phyloP scores from a whole-genome alignment of 192 early-diverging fungal genomes.

The Coemansia sp. region DNA sequence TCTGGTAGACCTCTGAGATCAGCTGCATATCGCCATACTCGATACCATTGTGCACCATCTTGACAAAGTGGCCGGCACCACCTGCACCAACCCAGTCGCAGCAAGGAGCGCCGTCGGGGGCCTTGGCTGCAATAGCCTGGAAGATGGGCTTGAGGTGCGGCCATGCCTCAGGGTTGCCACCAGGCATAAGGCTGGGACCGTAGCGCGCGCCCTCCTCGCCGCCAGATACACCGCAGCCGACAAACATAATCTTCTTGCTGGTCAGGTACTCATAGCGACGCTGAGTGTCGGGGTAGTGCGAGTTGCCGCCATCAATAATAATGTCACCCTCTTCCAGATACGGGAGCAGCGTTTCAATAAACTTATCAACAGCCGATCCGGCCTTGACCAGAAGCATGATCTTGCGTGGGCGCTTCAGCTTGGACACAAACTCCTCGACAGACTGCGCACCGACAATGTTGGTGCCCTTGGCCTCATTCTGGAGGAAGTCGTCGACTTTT shows the following conservation, averaged over 20 bases:
- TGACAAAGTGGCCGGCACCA: conserved; percentile 98
- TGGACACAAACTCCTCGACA: conserved; percentile 89
- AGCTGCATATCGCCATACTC: conserved; percentile 99
- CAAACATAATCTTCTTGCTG: conserved; percentile 89
- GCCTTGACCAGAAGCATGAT: conserved; percentile 99
- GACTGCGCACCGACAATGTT: conserved; percentile 92
- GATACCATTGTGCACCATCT: conserved; percentile 99
- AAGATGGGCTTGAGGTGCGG: conserved; percentile 92
- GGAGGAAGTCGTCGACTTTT: conserved; percentile 94
- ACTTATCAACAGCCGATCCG: conserved; percentile 89
- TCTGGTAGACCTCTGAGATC: conserved; percentile 92
- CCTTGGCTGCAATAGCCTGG: conserved; percentile 92
- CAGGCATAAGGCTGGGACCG: conserved; percentile 97
- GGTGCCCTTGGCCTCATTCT: conserved; percentile 96
- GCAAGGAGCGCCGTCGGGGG: conserved; percentile 79
- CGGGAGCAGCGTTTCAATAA: conserved; percentile 87
- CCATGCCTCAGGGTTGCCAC: conserved; percentile 92
- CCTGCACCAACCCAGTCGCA: conserved; percentile 99
- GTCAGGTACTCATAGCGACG: conserved; percentile 87
- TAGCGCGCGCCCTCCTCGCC: conserved; percentile 98
- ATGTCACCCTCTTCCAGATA: conserved; percentile 89
- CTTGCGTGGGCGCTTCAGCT: conserved; percentile 95
- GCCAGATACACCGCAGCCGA: conserved; percentile 97
- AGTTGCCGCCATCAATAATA: conserved; percentile 99
- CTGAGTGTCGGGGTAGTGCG: conserved; percentile 95